phyloP scores from a whole-genome alignment of 345 rosid species.

The Euphorbia pulcherrima region DNA sequence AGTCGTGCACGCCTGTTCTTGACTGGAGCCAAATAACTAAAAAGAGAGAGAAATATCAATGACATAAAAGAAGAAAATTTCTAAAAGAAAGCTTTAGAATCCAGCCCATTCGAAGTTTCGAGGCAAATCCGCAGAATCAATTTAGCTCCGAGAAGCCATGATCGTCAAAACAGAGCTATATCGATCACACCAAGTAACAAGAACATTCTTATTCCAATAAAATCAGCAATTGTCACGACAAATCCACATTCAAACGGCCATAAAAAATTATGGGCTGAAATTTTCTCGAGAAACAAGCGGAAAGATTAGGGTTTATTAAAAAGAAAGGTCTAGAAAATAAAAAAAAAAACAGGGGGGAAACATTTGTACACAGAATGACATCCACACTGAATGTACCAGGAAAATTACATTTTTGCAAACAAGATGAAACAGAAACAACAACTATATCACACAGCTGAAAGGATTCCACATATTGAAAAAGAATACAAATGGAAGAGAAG shows the following conservation, averaged over 20 bases:
- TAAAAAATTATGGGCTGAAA: background rate
- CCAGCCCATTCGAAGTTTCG: background rate
- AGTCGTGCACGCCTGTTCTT: background rate
- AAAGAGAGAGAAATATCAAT: background rate
- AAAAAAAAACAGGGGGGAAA: background rate
- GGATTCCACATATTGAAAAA: background rate
- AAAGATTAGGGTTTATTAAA: conserved; percentile 15
- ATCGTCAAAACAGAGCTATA: background rate
- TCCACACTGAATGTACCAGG: background rate
- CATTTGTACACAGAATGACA: too few relatives aligned
- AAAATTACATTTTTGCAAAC: background rate
- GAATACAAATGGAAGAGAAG: background rate
- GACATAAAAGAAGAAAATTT: background rate
- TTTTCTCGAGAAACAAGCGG: conserved; percentile 10
- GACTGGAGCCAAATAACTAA: background rate
- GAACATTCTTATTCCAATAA: background rate
- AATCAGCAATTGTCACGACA: background rate
- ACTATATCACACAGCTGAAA: background rate
- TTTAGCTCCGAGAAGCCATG: background rate
- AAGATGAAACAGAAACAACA: background rate
- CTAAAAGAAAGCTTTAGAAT: background rate
- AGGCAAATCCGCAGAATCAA: background rate
- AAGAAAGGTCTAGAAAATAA: background rate
- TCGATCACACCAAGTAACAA: background rate
- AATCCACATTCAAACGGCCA: background rate